A percentile compares a stretch with the other conserved stretches of the same genome.
phyloP scores from a whole-genome alignment of 2,329 filamentous ascomycete genomes.

The Ophiostoma triangulosporum region DNA sequence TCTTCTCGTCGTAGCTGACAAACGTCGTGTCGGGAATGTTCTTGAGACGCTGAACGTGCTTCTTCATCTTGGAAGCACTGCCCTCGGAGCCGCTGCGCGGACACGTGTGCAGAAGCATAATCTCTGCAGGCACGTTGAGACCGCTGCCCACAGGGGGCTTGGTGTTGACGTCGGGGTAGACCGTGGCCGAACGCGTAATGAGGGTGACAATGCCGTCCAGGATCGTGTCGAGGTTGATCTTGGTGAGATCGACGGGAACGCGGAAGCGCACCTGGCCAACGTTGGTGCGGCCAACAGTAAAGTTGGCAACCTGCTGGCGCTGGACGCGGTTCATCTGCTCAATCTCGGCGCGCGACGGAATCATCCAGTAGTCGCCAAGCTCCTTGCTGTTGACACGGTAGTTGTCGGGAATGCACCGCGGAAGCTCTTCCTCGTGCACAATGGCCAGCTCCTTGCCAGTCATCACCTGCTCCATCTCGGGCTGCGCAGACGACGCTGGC shows the following conservation, averaged over 20 bases:
- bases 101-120: constrained; percentile 87
- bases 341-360: constrained; percentile 60
- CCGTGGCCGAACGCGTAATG: constrained; percentile 66
- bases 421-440: constrained; percentile 55
- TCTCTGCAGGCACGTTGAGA: constrained; percentile 79
- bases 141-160: constrained; percentile 81
- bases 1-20: constrained; percentile 62
- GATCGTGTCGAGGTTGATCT: constrained; percentile 67
- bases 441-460: constrained; percentile 65
- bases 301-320: constrained; percentile 57
- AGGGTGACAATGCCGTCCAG: constrained; percentile 65
- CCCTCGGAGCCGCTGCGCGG: constrained; percentile 57
- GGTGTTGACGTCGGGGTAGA: constrained; percentile 62
- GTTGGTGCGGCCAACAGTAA: constrained; percentile 70
- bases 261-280: constrained; percentile 75
- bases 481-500: constrained; percentile 8
- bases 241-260: constrained; percentile 67
- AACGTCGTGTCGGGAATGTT: constrained; percentile 71
- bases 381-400: constrained; percentile 21
- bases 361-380: constrained; percentile 72
- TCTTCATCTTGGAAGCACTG: constrained; percentile 30
- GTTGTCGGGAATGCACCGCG: constrained; percentile 14
- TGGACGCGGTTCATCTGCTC: constrained; percentile 68
- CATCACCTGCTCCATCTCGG: constrained; percentile 52
- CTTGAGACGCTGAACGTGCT: constrained; percentile 72